phyloP scores from a whole-genome alignment of 805 yeast species.

The Saturnispora sekii region DNA sequence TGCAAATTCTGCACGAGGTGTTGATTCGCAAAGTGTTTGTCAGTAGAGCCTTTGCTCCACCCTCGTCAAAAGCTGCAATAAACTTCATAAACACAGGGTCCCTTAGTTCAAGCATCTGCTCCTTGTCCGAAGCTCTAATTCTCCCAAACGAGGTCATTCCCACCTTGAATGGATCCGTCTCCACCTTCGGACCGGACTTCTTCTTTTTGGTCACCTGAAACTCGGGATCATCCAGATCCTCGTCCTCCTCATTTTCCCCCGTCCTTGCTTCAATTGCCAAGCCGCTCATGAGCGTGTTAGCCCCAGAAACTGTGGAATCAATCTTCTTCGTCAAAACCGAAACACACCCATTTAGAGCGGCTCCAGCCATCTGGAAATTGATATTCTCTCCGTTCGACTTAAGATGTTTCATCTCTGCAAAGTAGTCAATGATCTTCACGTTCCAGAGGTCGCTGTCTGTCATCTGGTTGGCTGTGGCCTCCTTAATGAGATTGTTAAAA shows the following conservation, averaged over 20 bases:
- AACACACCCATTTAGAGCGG: slow-evolving; percentile 46
- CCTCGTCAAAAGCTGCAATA: slow-evolving; percentile 71
- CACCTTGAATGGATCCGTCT: slow-evolving; percentile 18
- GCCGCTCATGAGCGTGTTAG: slow-evolving; percentile 45
- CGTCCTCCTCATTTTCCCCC: slow-evolving; percentile 14
- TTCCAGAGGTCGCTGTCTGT: slow-evolving; percentile 42
- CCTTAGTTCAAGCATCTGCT: slow-evolving; percentile 4
- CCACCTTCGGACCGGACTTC: slow-evolving; percentile 17
- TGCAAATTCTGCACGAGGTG: slow-evolving; percentile 44
- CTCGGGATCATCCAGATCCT: slow-evolving; percentile 20
- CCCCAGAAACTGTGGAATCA: slow-evolving; percentile 30
- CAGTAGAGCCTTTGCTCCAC: slow-evolving; percentile 65
- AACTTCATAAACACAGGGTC: slow-evolving; percentile 73
- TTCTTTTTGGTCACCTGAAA: slow-evolving; percentile 13
- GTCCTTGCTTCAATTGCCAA: slow-evolving; percentile 27
- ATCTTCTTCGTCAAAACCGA: slow-evolving; percentile 40
- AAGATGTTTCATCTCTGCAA: slow-evolving; percentile 39
- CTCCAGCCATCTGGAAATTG: slow-evolving; percentile 35
- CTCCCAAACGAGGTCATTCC: slow-evolving; percentile 13
- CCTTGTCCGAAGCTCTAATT: slow-evolving; percentile 11
- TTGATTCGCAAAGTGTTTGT: slow-evolving; percentile 52
- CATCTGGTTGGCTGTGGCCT: slow-evolving; percentile 32
- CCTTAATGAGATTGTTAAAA: slow-evolving; percentile 20
- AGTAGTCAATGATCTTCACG: slow-evolving; percentile 41
- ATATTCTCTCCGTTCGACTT: slow-evolving; percentile 34